Base-by-base conservation (phyloP, 345 rosid genomes). In the Balakata baccata region DNA sequence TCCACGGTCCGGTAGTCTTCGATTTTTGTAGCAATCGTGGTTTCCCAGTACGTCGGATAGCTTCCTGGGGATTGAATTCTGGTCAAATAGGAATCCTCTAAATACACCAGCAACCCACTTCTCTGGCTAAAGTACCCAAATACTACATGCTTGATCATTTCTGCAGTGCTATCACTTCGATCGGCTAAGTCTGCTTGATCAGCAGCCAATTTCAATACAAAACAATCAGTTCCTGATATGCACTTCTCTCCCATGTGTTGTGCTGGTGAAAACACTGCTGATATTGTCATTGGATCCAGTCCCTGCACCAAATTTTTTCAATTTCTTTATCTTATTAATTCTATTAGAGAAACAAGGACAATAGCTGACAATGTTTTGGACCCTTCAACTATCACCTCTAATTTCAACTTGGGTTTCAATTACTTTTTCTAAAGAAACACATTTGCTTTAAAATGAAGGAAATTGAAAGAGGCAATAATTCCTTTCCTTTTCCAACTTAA, bases 71-170 rank as follows among this genome's bases (percentile, higher is more conserved):
- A 76, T 17, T 95, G 99, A 70, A 95, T 95, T 85, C 97, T 84
- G 10, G 90, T 90, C 37, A 90, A 68, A 78, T 79, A 90, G 0
- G 93, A 87, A 78, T 90, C 93, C 73, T 90, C 96, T 23, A 89
- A 76, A 68, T 76, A 81, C 54, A 86, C 90, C 41, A 95, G 84
- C 50, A 95, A 85, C 2, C 99, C 99, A 25, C 84, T 95, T 79
- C 88, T 86, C 64, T 95, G 99, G 86, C 99, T 88, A 85, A 95
- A 95, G 86, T 92, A 92, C 54, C 99, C 98, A 11, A 84, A 91
- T 1, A 86, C 85, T 2, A 85, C 87, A 54, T 95, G 99, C 83
- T 92, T 95, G 84, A 95, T 95, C 90, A 87, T 92, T 84, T 95
- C 99, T 0, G 99, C 99, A 0, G 94, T 84, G 72, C 83, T 87